Evolutionary conservation across 345 rosid genomes (phyloP).

Genomic region (Syzygium grande): DNA sequence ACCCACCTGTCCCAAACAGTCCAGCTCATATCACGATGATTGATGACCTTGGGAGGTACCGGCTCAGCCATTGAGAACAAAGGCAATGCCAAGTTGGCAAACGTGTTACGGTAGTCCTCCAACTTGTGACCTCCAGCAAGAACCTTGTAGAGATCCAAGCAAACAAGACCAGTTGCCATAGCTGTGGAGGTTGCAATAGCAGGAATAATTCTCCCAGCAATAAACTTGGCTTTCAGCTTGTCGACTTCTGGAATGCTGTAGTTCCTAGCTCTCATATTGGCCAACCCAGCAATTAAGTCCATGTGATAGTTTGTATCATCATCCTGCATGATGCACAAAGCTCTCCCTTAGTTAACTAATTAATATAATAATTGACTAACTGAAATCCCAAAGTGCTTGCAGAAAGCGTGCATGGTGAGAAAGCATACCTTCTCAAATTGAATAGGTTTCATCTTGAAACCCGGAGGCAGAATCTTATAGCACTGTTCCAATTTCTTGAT

Average conservation of each 20-base stretch:
- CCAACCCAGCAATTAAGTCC: constrained; percentile 96
- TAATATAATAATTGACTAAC: background rate
- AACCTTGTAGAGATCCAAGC: constrained; percentile 94
- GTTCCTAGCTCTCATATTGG: constrained; percentile 99
- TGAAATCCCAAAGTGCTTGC: background rate
- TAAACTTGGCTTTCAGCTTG: constrained; percentile 96
- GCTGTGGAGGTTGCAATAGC: constrained; percentile 98
- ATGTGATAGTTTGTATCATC: constrained; percentile 97
- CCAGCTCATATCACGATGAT: constrained; percentile 86
- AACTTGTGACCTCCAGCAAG: constrained; percentile 63
- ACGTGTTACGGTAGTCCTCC: constrained; percentile 95
- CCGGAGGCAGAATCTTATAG: constrained; percentile 42
- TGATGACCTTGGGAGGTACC: constrained; percentile 80
- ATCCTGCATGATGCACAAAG: constrained; percentile 41
- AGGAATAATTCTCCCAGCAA: constrained; percentile 98
- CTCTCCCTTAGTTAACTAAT: background rate
- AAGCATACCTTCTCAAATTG: constrained; percentile 92
- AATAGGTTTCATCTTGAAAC: constrained; percentile 81
- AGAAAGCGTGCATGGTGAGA: background rate
- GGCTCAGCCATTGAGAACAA: constrained; percentile 97
- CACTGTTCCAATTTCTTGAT: constrained; percentile 56
- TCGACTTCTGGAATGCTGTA: constrained; percentile 94
- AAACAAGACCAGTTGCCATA: constrained; percentile 95
- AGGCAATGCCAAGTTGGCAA: constrained; percentile 92
- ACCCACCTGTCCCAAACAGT: constrained; percentile 99